Evolutionary conservation across 2,329 filamentous ascomycete species (phyloP), one percentile per base, ranked within the genome.

Genomic region (Arthrobotrys entomopaga): DNA sequence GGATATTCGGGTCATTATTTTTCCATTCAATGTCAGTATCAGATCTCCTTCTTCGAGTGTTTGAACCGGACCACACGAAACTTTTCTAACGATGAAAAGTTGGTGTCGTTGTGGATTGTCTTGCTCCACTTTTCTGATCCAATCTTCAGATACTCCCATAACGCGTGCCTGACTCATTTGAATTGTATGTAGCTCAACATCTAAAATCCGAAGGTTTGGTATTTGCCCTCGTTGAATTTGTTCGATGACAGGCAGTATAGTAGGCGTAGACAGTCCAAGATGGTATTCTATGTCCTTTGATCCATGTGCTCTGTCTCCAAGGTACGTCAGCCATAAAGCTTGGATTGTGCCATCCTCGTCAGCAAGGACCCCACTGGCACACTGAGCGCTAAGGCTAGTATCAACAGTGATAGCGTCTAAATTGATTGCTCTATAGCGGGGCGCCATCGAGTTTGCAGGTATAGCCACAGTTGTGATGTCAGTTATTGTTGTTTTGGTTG

Each of bases 401-500:
- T 99, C 95, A 26, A 99, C 93, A 0, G 94, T 98, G 79, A 99
- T 96, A 54, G 95, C 95, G 80, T 98, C 95, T 10, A 98, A 88
- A 78, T 99, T 98, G 79, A 97, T 91, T 19, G 95, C 95, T 2
- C 96, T 89, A 81, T 99, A 99, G 75, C 95, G 87, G 3, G 95
- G 95, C 5, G 95, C 94, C 0, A 92, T 89, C 0, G 91, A 90
- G 82, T 96, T 98, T 24, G 95, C 93, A 0, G 95, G 96, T 75
- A 99, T 98, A 0, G 93, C 92, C 2, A 98, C 95, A 1, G 95
- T 95, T 10, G 94, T 98, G 79, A 99, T 96, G 81, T 99, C 95
- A 0, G 96, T 99, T 13, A 99, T 93, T 0, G 91, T 92, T 0
- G 95, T 98, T 78, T 96, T 93, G 3, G 93, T 91, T 78, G 97